Evolutionary conservation across 2,329 filamentous ascomycete genomes (phyloP).

Genomic region (Colletotrichum camelliae): DNA sequence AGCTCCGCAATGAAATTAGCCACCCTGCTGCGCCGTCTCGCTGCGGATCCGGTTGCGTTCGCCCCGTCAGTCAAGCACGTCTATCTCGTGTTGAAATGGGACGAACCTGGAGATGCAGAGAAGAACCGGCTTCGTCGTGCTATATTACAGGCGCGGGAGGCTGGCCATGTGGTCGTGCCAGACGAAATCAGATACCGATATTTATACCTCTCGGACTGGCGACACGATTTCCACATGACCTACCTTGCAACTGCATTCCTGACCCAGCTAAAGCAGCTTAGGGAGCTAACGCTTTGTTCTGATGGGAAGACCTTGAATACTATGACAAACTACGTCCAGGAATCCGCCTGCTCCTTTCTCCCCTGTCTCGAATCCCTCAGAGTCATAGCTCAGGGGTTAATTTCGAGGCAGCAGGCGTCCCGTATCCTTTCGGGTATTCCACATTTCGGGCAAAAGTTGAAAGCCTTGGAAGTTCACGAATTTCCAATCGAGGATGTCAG

Average conservation of each 20-base stretch:
- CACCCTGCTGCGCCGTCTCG: not conserved
- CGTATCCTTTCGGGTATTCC: not conserved
- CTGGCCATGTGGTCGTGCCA: not conserved
- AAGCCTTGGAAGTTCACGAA: no score
- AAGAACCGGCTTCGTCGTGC: not conserved
- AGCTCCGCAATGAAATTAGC: not conserved
- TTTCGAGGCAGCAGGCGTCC: not conserved
- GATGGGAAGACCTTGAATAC: rapidly evolving
- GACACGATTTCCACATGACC: no score
- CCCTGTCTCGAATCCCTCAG: not conserved
- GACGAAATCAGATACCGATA: not conserved
- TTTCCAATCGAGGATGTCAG: rapidly evolving
- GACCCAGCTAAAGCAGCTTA: not conserved
- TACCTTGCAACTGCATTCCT: not conserved
- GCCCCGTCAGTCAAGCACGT: not conserved
- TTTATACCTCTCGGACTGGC: no score
- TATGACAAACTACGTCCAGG: rapidly evolving
- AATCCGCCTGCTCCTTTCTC: not conserved
- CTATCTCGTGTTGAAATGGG: no score
- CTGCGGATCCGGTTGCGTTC: not conserved
- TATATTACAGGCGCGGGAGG: not conserved
- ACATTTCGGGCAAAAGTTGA: not conserved
- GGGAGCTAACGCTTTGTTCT: not conserved
- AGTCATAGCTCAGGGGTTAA: no score
- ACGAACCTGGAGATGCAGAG: no score